Conservation (phyloP, 1,284 basidiomycete species). For the Naganishia cerealis region DNA sequence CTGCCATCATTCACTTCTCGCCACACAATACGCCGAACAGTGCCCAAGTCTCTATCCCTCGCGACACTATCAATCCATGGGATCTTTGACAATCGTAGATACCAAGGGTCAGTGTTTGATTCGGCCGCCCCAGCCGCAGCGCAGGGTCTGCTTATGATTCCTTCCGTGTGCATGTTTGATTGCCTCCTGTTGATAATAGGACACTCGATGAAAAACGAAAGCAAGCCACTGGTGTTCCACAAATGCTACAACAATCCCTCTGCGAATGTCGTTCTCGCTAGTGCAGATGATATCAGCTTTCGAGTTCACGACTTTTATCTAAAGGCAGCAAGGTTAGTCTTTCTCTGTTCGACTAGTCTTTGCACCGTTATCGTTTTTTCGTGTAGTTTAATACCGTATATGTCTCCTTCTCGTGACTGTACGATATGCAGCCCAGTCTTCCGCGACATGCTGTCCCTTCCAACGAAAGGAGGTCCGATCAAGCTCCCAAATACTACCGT, state of each 20-base stretch:
- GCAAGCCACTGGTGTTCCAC: neutral
- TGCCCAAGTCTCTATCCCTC: no score
- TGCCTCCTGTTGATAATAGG: neutral
- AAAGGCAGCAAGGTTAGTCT: slow-evolving; percentile 11
- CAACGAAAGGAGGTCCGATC: neutral
- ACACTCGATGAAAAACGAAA: neutral
- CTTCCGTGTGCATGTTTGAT: no score
- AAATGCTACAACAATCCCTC: neutral
- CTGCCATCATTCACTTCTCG: no score
- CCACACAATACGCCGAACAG: no score
- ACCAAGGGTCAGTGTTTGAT: no score
- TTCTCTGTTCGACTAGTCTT: neutral
- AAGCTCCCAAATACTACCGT: neutral
- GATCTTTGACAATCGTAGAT: no score
- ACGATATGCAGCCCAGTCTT: neutral
- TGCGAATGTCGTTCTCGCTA: slow-evolving; percentile 1
- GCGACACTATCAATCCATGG: no score
- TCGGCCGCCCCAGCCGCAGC: neutral
- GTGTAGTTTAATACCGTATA: no score
- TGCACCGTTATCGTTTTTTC: no score
- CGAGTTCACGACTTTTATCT: slow-evolving; percentile 2
- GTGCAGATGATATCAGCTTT: slow-evolving; percentile 1
- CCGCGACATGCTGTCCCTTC: neutral
- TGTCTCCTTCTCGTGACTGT: no score
- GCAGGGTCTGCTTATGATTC: neutral